Evolutionary conservation across 768 basidiomycete genomes (phyloP).

Genomic region (Tricholoma matsutake): DNA sequence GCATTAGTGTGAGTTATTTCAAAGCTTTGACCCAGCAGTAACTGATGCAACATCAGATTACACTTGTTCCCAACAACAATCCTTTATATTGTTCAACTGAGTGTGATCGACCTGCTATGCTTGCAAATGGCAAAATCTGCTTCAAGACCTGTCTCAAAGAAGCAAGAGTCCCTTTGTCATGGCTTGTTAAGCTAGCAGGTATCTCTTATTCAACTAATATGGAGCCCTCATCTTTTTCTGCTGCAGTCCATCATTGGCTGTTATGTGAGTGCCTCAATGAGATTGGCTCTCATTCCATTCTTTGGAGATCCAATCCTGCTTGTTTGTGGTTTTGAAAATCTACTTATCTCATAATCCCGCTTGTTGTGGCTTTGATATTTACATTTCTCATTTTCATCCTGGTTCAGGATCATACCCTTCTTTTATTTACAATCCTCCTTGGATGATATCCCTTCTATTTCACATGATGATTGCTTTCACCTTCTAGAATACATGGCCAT

Average conservation of each 20-base stretch:
- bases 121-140: background rate
- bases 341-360: no score
- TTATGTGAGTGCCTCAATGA: background rate
- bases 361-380: background rate
- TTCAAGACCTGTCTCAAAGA: background rate
- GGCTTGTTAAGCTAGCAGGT: background rate
- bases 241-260: slow-evolving; percentile 1
- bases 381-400: background rate
- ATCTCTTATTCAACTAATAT: background rate
- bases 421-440: background rate
- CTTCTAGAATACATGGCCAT: no score
- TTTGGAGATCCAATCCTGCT: no score
- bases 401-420: background rate
- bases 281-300: background rate
- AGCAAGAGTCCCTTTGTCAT: background rate
- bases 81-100: background rate
- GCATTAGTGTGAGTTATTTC: background rate
- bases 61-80: background rate
- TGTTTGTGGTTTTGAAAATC: no score
- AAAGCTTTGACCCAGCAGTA: background rate
- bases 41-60: background rate
- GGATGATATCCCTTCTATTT: background rate
- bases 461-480: no score
- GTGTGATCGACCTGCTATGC: background rate
- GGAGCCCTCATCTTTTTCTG: background rate